Evolutionary conservation across 768 basidiomycete species (phyloP).

Genomic region (Pisolithus orientalis): DNA sequence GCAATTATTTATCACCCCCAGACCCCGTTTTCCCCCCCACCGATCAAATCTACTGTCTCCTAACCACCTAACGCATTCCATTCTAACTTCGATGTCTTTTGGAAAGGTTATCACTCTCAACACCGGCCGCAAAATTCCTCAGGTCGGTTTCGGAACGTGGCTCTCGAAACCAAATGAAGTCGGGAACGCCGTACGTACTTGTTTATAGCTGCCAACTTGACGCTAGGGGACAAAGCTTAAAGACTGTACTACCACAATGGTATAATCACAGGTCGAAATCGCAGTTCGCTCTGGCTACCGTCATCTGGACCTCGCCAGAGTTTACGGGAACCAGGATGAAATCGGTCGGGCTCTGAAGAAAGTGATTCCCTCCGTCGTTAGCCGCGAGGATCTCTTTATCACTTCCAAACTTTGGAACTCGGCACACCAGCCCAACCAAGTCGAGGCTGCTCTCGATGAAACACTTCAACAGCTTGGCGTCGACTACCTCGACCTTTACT

Average conservation of each 20-base stretch:
- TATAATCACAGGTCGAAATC: slow-evolving; percentile 51
- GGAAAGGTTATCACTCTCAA: slow-evolving; percentile 34
- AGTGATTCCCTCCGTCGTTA: slow-evolving; percentile 69
- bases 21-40: neutral
- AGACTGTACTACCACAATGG: neutral
- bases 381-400: slow-evolving; percentile 76
- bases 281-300: slow-evolving; percentile 74
- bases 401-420: slow-evolving; percentile 83
- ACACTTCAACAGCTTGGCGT: slow-evolving; percentile 67
- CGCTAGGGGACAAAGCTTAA: neutral
- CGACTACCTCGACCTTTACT: slow-evolving; percentile 77
- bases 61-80: neutral
- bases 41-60: neutral
- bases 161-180: slow-evolving; percentile 71
- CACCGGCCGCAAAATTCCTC: slow-evolving; percentile 53
- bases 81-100: slow-evolving; percentile 34
- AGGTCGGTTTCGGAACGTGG: slow-evolving; percentile 84
- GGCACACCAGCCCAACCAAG: slow-evolving; percentile 56
- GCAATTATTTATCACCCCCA: neutral
- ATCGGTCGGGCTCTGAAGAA: slow-evolving; percentile 71
- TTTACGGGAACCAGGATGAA: slow-evolving; percentile 77
- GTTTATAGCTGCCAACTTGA: neutral
- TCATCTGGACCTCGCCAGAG: slow-evolving; percentile 79
- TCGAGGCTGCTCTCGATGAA: slow-evolving; percentile 70
- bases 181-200: slow-evolving; percentile 52